phyloP scores from a whole-genome alignment of 2,329 filamentous ascomycete genomes.

The Tolypocladium album region DNA sequence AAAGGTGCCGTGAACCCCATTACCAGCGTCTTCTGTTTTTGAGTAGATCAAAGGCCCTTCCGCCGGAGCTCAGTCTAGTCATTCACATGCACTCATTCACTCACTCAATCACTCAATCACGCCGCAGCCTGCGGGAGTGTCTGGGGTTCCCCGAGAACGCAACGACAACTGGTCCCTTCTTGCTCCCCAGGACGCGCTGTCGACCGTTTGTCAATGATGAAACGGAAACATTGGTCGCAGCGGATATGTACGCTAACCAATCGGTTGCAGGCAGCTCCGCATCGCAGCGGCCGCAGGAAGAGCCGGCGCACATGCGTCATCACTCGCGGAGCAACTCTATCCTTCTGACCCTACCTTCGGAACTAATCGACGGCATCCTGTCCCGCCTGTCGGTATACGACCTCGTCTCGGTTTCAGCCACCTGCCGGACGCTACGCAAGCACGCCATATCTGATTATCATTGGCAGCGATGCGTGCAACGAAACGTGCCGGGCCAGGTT shows the following conservation, averaged over 20 bases:
- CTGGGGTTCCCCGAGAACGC: not conserved
- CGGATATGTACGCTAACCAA: not conserved
- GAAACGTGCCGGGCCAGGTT: conserved; percentile 47
- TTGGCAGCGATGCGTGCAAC: conserved; percentile 62
- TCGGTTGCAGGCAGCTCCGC: not conserved
- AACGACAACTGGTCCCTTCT: not conserved
- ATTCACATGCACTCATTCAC: not conserved
- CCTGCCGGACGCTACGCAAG: conserved; percentile 48
- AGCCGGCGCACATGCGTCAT: not conserved
- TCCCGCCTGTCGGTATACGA: conserved; percentile 53
- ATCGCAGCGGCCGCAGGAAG: not conserved
- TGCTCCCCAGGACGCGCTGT: not conserved
- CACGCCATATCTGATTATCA: conserved; percentile 56
- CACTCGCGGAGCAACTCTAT: conserved; percentile 6
- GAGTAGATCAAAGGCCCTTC: not conserved
- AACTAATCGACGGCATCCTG: conserved; percentile 66
- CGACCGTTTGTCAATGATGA: not conserved
- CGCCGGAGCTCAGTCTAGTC: not conserved
- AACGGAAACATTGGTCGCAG: not conserved
- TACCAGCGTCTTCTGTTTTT: not conserved
- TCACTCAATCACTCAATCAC: not conserved
- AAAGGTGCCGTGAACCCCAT: not conserved
- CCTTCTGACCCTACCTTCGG: conserved; percentile 54
- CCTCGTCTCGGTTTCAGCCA: conserved; percentile 47
- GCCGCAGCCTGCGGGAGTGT: not conserved